Evolutionary conservation across 495 filamentous ascomycete genomes (phyloP).

Genomic region (Penicillium cataractarum): DNA sequence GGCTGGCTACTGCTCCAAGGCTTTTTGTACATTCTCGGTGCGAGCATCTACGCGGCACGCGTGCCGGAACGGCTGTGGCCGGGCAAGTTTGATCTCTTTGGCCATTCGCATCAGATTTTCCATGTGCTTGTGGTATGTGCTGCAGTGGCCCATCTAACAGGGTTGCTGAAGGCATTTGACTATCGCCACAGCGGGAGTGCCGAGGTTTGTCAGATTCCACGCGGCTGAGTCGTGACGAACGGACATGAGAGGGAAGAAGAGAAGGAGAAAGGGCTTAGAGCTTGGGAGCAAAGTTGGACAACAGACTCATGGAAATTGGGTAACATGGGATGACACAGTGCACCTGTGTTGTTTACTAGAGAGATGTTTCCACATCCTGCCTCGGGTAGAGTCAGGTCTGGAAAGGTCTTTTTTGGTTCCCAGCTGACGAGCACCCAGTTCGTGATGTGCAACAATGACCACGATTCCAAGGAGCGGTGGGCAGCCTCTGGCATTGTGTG

Average conservation of each 20-base stretch:
- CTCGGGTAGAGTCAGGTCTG: neutral
- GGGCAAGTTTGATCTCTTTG: slow-evolving; percentile 62
- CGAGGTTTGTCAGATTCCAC: slow-evolving; percentile 41
- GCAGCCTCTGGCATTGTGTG: slow-evolving; percentile 4
- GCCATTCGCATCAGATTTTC: slow-evolving; percentile 67
- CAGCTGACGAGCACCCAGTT: slow-evolving; percentile 32
- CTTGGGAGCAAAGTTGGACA: slow-evolving; percentile 28
- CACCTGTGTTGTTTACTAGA: slow-evolving; percentile 18
- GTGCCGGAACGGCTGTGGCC: slow-evolving; percentile 54
- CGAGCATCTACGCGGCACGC: slow-evolving; percentile 74
- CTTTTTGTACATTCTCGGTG: slow-evolving; percentile 82
- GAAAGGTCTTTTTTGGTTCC: slow-evolving; percentile 12
- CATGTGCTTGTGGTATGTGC: slow-evolving; percentile 66
- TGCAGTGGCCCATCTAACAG: slow-evolving; percentile 59
- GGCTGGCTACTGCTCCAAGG: slow-evolving; percentile 82
- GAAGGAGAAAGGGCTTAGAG: neutral
- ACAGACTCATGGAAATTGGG: slow-evolving; percentile 32
- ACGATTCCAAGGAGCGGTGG: slow-evolving; percentile 26
- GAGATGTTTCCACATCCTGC: neutral
- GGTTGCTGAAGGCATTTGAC: slow-evolving; percentile 61
- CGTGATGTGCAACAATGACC: slow-evolving; percentile 34
- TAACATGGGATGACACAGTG: slow-evolving; percentile 31
- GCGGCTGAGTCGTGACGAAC: slow-evolving; percentile 27
- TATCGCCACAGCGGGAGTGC: slow-evolving; percentile 53
- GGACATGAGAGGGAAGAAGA: neutral